Evolutionary conservation across 345 rosid genomes (phyloP), one percentile per base, ranked within the genome.

Genomic region (Citrus sp.): DNA sequence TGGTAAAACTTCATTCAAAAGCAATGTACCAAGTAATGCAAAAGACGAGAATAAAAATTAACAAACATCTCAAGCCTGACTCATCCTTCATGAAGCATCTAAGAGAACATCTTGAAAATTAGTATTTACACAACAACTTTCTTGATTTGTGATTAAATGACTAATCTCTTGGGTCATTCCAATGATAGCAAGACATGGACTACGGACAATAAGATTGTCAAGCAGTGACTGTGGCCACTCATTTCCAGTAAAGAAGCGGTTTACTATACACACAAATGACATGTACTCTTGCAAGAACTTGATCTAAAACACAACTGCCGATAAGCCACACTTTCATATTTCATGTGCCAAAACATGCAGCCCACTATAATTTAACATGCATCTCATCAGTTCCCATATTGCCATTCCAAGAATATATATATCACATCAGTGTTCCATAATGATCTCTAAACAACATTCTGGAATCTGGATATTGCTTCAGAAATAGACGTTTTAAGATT

Each of bases 1-100:
- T 35, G 37, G 58, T 54, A 54, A 54, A 54, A 54, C 22, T 74
- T 83, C 69, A 80, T 75, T 22, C 28, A 38, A 32, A 70, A 46
- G 32, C 62, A 76, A 37, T 38, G 54, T 30, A 73, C 5, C 51
- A 80, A 68, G 30, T 46, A 32, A 67, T 7, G 37, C 25, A n/a
- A 24, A 55, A 73, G 62, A 64, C 0, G 9, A 0, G 3, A 55
- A 30, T 25, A 27, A 16, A 74, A 72, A 32, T 28, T 19, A 38
- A 66, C 4, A 21, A 22, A 38, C 63, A 37, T 10, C 27, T 67
- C 28, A 35, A 24, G 42, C 19, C 22, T 5, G 8, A 38, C 21
- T 21, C 61, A 25, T 34, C 55, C 13, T 62, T 30, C 34, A 38
- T 46, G 37, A 67, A 65, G 4, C 22, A 46, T 27, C 24, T 7